A percentile compares a stretch with the other conserved stretches of the same genome.
Evolutionary conservation across 495 filamentous ascomycete genomes (phyloP).

Genomic region (Penicillium maclennaniae): DNA sequence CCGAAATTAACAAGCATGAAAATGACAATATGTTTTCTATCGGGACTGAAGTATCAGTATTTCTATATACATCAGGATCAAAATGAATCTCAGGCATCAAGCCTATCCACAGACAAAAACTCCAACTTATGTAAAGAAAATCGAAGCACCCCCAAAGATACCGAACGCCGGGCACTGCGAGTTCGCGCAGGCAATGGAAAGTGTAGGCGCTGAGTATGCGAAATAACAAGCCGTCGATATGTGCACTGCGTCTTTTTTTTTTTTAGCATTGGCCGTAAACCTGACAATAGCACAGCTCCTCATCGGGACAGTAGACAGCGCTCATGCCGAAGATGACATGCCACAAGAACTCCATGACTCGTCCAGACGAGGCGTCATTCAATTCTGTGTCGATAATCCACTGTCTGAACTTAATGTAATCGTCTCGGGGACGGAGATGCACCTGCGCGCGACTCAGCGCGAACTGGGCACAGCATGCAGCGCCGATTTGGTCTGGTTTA

Average conservation of each 20-base stretch:
- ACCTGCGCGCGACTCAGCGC: constrained; percentile 51
- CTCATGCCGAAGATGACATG: constrained; percentile 59
- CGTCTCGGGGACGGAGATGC: constrained; percentile 49
- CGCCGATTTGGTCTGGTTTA: constrained; percentile 35
- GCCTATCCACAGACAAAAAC: not conserved
- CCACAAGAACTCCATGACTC: constrained; percentile 76
- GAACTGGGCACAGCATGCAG: constrained; percentile 68
- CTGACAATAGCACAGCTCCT: constrained; percentile 46
- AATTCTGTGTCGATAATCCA: constrained; percentile 62
- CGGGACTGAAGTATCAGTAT: not conserved
- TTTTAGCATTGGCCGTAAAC: constrained; percentile 46
- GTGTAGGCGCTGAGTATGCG: not conserved
- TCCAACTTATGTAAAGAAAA: not conserved
- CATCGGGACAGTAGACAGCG: constrained; percentile 45
- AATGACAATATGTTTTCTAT: not conserved
- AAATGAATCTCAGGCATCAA: not conserved
- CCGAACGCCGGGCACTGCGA: not conserved
- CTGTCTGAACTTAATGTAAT: constrained; percentile 60
- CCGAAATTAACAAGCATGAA: not conserved
- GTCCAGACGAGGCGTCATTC: constrained; percentile 59
- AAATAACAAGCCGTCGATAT: not conserved
- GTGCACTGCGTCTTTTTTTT: not conserved
- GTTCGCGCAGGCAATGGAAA: not conserved
- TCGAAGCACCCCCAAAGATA: not conserved
- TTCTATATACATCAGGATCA: not conserved